A percentile compares a stretch with the other conserved stretches of the same genome.
These are phyloP conservation scores for Tranzscheliella williamsii DNA, from an alignment of 1,284 basidiomycete genomes.

Conservation along the genomic window DNA sequence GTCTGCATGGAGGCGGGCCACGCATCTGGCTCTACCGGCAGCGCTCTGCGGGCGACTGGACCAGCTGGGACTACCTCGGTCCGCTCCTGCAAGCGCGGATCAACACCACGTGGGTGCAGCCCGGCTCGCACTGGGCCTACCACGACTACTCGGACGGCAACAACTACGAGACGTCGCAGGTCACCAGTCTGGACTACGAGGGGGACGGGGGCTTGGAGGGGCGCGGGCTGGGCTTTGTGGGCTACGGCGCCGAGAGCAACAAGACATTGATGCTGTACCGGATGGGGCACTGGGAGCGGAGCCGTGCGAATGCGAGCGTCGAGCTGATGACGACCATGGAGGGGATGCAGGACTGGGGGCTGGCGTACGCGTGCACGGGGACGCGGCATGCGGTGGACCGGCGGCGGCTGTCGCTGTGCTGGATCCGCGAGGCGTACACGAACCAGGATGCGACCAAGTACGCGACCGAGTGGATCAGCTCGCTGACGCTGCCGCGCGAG, in stretches of 20 bases:
- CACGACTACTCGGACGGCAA: slow-evolving; percentile 18
- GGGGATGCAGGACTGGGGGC: slow-evolving; percentile 19
- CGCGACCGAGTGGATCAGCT: slow-evolving; percentile 7
- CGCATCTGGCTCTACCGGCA: slow-evolving; percentile 22
- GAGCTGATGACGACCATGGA: slow-evolving; percentile 11
- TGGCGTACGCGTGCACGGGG: slow-evolving; percentile 28
- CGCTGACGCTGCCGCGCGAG: slow-evolving; percentile 17
- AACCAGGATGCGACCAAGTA: slow-evolving; percentile 22
- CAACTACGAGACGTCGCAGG: slow-evolving; percentile 19
- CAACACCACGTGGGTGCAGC: slow-evolving; percentile 18
- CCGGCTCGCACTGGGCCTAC: slow-evolving; percentile 9
- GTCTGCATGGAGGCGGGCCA: slow-evolving; percentile 13
- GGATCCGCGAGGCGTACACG: slow-evolving; percentile 25
- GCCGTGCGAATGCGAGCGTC: neutral
- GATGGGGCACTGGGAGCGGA: slow-evolving; percentile 14
- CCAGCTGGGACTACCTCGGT: slow-evolving; percentile 20
- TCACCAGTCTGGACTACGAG: slow-evolving; percentile 8
- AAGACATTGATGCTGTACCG: slow-evolving; percentile 22
- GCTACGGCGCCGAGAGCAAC: slow-evolving; percentile 22
- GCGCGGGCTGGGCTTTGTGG: slow-evolving; percentile 7
- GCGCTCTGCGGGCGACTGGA: slow-evolving; percentile 7
- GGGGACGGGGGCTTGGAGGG: slow-evolving; percentile 8
- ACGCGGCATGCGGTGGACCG: slow-evolving; percentile 1
- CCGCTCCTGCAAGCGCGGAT: slow-evolving; percentile 6
- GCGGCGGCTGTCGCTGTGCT: slow-evolving; percentile 18